Evolutionary conservation across 305 asterid species (phyloP).

Genomic region (Fraxinus sp.): DNA sequence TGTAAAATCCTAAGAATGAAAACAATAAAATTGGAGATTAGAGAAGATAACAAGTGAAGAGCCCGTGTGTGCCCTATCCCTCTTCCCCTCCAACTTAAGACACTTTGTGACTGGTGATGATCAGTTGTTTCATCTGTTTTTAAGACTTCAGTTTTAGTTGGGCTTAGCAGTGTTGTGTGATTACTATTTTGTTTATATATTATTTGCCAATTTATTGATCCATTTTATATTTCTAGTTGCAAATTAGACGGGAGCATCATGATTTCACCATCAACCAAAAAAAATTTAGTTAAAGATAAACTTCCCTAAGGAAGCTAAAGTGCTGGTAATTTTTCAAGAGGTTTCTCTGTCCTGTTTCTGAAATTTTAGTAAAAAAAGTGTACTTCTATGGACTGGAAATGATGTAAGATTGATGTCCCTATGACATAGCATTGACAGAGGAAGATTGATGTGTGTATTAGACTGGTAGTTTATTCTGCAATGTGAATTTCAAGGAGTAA

Average conservation of each 20-base stretch:
- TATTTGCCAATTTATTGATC: not conserved
- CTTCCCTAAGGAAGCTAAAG: not conserved
- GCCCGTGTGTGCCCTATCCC: not conserved
- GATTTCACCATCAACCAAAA: not conserved
- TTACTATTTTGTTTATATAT: not conserved
- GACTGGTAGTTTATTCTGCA: conserved; percentile 4
- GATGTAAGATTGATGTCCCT: not conserved
- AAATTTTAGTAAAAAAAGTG: not conserved
- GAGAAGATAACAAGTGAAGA: not conserved
- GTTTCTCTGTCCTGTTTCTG: not conserved
- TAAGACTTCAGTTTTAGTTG: not conserved
- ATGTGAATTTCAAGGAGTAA: not conserved
- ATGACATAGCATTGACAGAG: not conserved
- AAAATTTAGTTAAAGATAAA: not conserved
- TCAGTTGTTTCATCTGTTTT: not conserved
- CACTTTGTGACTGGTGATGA: not conserved
- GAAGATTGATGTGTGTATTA: not conserved
- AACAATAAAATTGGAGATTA: not conserved
- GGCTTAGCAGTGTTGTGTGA: not conserved
- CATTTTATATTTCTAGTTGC: not conserved
- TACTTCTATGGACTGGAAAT: not conserved
- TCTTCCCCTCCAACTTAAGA: not conserved
- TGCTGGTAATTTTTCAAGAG: not conserved
- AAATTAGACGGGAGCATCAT: not conserved
- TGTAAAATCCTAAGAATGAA: not conserved